phyloP scores from a whole-genome alignment of 1,139 yeast species.

The Pichia sp. region DNA sequence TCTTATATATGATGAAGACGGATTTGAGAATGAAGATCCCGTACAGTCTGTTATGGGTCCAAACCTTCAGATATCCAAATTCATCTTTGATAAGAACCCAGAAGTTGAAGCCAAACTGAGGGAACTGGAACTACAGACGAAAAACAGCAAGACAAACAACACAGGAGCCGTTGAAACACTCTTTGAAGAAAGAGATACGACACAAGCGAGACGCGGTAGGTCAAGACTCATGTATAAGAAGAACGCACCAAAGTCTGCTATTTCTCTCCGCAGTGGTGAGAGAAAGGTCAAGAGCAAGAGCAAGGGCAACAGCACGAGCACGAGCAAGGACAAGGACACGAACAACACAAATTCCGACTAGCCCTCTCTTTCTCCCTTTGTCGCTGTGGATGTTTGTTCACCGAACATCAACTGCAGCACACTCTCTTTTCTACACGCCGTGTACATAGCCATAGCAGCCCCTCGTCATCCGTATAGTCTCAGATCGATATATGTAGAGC shows the following conservation, averaged over 20 bases:
- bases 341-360: no score
- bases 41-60: conserved; percentile 12
- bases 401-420: no score
- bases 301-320: no score
- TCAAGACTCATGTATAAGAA: conserved; percentile 7
- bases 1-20: conserved; percentile 12
- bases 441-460: no score
- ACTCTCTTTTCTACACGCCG: no score
- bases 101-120: conserved; percentile 12
- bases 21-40: conserved; percentile 6
- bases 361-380: no score
- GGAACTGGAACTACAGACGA: conserved; percentile 3
- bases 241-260: conserved; percentile 4
- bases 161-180: not conserved
- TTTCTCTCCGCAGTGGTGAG: no score
- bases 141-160: not conserved
- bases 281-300: no score
- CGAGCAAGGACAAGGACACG: no score
- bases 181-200: conserved; percentile 3
- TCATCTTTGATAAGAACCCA: conserved; percentile 15
- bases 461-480: no score
- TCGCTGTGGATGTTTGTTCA: no score
- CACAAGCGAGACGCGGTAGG: conserved; percentile 6
- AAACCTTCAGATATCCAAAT: conserved; percentile 14
- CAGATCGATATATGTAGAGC: no score